Base-by-base conservation (phyloP, 352 stramenopile genomes). In the Phytophthora palmivora region DNA sequence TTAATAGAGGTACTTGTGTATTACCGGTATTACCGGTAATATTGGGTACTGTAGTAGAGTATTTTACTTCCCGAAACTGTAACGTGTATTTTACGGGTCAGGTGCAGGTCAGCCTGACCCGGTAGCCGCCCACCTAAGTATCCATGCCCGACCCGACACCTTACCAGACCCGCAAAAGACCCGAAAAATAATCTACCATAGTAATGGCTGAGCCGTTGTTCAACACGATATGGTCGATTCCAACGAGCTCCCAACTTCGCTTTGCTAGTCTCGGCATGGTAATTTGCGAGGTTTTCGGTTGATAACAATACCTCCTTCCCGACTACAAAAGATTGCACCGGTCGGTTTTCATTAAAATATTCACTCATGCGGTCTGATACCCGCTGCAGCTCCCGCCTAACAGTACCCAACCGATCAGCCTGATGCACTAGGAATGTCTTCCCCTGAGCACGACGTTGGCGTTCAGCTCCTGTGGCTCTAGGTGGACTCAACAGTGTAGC, bases 251-350 rank as follows among this genome's bases (percentile, higher is more conserved):
- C 26, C 26, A 32, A 32, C 26, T 32, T 32, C 8, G 26, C 26
- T 32, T 32, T 32, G 4, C 4, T 32, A 8, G 26, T 32, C 4
- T 8, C 26, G 8, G 26, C 26, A 32, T 32, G 26, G 26, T 32
- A 32, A 8, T 32, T 32, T 8, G 26, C 26, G 4, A 32, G 26
- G 8, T 32, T 32, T 32, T 32, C 21, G 22, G 52, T 63, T 12
- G 48, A 60, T 0, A 71, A 18, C 6, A 65, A 39, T 2, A 63
- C 51, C 19, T 41, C 12, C n/a, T 56, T 24, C 2, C 52, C 56
- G 12, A 67, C 16, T 6, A 32, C 16, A 32, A 68, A 72, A 10
- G 12, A 12, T 22, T 61, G 44, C 0, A 12, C 24, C 4, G 28
- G 49, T 24, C 63, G 24, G 12, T 60, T 64, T 1, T 6, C 0